Conservation (phyloP, 148 eudicot species). For the Linanthus parryae region DNA sequence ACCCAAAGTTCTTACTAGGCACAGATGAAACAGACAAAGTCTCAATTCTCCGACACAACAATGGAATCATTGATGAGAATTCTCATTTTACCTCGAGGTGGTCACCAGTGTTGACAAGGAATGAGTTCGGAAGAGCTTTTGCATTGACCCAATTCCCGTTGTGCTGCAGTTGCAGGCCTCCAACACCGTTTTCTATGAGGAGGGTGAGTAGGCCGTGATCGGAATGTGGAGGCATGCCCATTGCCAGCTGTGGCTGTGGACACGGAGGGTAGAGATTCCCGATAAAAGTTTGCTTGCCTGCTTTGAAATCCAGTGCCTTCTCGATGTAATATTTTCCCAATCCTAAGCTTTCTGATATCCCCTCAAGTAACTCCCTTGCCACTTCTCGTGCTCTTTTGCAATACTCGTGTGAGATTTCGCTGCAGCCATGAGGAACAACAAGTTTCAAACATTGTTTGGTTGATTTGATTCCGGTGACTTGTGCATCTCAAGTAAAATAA, state of each 20-base stretch:
- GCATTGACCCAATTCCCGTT: constrained; percentile 71
- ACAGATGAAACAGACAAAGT: not conserved
- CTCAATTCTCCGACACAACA: not conserved
- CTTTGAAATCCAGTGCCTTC: constrained; percentile 21
- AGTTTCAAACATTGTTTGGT: no score
- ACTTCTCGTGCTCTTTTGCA: constrained; percentile 14
- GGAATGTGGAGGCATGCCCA: constrained; percentile 66
- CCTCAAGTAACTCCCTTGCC: constrained; percentile 18
- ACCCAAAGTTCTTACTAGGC: not conserved
- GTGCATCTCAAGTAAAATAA: no score
- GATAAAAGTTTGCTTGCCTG: constrained; percentile 41
- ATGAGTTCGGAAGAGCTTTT: constrained; percentile 70
- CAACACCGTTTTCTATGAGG: constrained; percentile 65
- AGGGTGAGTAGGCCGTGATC: constrained; percentile 57
- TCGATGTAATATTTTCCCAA: constrained; percentile 17
- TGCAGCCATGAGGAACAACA: no score
- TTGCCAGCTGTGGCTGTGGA: constrained; percentile 70
- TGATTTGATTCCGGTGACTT: no score
- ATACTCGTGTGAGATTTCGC: constrained; percentile 22
- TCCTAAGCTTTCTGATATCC: constrained; percentile 28
- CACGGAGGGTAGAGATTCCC: constrained; percentile 77
- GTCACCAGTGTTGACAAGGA: constrained; percentile 79
- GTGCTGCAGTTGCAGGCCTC: constrained; percentile 68
- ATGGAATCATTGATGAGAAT: not conserved
- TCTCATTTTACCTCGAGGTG: constrained; percentile 90